A percentile compares a stretch with the other conserved stretches of the same genome.
phyloP scores from a whole-genome alignment of 306 rosid species.

The Rosa chinensis region DNA sequence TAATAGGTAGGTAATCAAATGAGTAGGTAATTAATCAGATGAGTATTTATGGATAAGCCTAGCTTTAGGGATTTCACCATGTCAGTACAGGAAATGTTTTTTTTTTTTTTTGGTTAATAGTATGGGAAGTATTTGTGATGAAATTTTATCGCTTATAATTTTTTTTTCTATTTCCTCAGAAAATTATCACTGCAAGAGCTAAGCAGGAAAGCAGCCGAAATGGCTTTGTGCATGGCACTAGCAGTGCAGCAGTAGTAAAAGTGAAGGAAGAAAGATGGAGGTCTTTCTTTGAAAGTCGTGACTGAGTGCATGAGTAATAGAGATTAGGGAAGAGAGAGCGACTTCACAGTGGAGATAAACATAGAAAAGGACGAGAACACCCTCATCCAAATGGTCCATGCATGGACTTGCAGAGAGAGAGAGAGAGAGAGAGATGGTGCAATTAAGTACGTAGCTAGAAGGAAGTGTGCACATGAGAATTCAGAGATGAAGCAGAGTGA shows the following conservation, averaged over 20 bases:
- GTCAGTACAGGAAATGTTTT: too few relatives aligned
- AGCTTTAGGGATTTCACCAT: neutral
- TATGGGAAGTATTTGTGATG: neutral
- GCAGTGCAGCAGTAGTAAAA: constrained; percentile 1
- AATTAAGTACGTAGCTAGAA: neutral
- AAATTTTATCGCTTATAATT: neutral
- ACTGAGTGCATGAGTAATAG: neutral
- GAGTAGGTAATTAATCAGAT: neutral
- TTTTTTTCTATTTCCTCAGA: neutral
- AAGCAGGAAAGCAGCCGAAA: neutral
- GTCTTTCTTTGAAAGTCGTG: constrained; percentile 4
- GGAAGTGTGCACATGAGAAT: neutral
- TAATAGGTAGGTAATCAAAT: too few relatives aligned
- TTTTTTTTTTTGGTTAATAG: too few relatives aligned
- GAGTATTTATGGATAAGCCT: neutral
- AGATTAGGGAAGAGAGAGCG: constrained; percentile 8
- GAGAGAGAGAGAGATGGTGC: neutral
- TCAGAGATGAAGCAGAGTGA: neutral
- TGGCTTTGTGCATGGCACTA: constrained; percentile 7
- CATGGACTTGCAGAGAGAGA: neutral
- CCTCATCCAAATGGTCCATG: constrained; percentile 11
- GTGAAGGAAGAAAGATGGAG: neutral
- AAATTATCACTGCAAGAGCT: neutral
- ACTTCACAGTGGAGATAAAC: constrained; percentile 4
- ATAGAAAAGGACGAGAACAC: neutral